Conservation (phyloP, 768 basidiomycete species). For the Suillus fuscotomentosus region DNA sequence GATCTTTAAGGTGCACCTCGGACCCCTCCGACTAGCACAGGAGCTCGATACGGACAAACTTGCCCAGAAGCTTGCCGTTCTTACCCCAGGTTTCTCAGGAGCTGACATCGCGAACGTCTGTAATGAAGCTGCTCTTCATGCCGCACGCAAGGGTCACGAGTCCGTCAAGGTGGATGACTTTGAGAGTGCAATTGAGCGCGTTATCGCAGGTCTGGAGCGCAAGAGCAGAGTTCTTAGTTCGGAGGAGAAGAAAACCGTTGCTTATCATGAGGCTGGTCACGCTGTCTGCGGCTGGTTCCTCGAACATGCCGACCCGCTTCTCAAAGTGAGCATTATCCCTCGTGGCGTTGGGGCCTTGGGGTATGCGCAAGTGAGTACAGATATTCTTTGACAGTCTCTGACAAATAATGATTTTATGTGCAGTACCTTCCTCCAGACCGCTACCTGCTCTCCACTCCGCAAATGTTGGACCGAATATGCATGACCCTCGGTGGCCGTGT, state of each 20-base stretch:
- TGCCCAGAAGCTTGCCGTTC: slow-evolving; percentile 91
- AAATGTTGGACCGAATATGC: slow-evolving; percentile 93
- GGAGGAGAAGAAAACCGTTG: slow-evolving; percentile 98
- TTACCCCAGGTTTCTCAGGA: slow-evolving; percentile 98
- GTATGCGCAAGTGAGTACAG: slow-evolving; percentile 78
- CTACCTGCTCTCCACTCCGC: slow-evolving; percentile 92
- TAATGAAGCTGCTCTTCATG: slow-evolving; percentile 95
- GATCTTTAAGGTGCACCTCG: slow-evolving; percentile 91
- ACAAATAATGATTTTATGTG: slow-evolving; percentile 10
- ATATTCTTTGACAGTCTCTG: slow-evolving; percentile 1
- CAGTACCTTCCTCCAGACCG: slow-evolving; percentile 95
- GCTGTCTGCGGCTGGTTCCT: slow-evolving; percentile 99
- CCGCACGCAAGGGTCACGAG: slow-evolving; percentile 82
- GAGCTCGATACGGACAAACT: slow-evolving; percentile 54
- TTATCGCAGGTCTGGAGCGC: slow-evolving; percentile 94
- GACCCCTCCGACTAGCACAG: slow-evolving; percentile 70
- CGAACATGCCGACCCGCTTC: slow-evolving; percentile 93
- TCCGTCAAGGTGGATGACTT: slow-evolving; percentile 83
- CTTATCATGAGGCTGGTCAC: slow-evolving; percentile 99
- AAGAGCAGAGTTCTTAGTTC: slow-evolving; percentile 91
- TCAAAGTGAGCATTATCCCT: slow-evolving; percentile 98
- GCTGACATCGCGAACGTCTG: slow-evolving; percentile 99
- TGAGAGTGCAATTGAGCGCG: slow-evolving; percentile 96
- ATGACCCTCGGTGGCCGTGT: slow-evolving; percentile 99
- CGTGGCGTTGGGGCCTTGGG: slow-evolving; percentile 94